Evolutionary conservation across 352 stramenopile species (phyloP), one percentile per base, ranked within the genome.

Genomic region (Phytophthora palmivora): DNA sequence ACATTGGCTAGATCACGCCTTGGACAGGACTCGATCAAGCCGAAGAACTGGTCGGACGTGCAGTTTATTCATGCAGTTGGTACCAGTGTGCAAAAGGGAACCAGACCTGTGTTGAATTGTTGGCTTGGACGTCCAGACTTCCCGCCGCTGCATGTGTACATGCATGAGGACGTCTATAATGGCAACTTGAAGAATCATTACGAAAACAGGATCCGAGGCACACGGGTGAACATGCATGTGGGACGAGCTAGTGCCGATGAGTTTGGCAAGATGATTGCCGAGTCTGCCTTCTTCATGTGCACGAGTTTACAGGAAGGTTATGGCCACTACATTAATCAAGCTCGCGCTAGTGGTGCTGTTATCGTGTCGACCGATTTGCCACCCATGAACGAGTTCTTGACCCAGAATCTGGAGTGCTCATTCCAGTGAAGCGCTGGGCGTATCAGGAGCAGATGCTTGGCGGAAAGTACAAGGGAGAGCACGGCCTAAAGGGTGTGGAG

Each of bases 281-380:
- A 89, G 28, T 52, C 73, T 2, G 54, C 75, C n/a, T 83, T 79
- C 45, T 84, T 89, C 44, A 59, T 91, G 60, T 91, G 82, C 39
- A 69, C 82, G 21, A 91, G 82, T 46, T 18, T 65, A 18, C 66
- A 78, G 47, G 82, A 91, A 59, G 79, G 82, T 8, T 91, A 84
- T 39, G 82, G 81, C 9, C 81, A 88, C 65, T 90, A 90, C 58
- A 88, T 88, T 50, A 90, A 90, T 64, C 81, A 90, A 28, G 81
- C 78, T n/a, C 74, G 78, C 6, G 74, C 78, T 10, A 70, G 66
- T 11, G 65, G 74, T 6, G 78, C 55, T 0, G 50, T 88, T 9
- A 78, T 90, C 18, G 26, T 90, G n/a, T 72, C 78, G 3, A 82
- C 80, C 0, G 67, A 88, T 41, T 51, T 82, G 18, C 74, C 78